A percentile compares a stretch with the other conserved stretches of the same genome.
Conservation (phyloP, 2,329 filamentous ascomycete genomes). For the Arthrobotrys entomopaga region DNA sequence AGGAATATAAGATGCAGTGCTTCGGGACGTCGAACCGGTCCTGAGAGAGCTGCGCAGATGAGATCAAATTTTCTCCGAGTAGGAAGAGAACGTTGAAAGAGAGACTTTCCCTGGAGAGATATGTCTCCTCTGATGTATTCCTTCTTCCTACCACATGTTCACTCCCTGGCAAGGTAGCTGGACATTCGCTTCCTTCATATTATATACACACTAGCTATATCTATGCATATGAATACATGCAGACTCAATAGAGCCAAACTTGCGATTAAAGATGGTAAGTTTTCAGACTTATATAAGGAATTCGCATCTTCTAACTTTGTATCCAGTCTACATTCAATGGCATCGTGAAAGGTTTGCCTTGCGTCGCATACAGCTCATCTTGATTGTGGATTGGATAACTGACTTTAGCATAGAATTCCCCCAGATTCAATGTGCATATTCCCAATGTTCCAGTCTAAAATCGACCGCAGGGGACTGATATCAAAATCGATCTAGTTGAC, state of each 20-base stretch:
- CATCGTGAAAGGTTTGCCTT: slow-evolving; percentile 65
- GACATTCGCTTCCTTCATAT: too few relatives aligned
- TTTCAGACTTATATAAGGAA: neutral
- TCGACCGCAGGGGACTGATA: slow-evolving; percentile 22
- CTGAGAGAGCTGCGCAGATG: slow-evolving; percentile 1
- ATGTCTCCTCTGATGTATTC: too few relatives aligned
- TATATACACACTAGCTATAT: too few relatives aligned
- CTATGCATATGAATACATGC: too few relatives aligned
- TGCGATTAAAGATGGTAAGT: slow-evolving; percentile 26
- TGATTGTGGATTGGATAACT: neutral
- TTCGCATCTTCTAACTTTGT: neutral
- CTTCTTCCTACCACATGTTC: too few relatives aligned
- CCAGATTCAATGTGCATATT: slow-evolving; percentile 72
- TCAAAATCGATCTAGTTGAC: slow-evolving; percentile 71
- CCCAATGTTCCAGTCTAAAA: neutral
- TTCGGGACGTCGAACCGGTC: neutral
- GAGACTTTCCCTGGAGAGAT: too few relatives aligned
- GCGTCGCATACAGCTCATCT: too few relatives aligned
- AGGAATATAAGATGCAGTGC: slow-evolving; percentile 4
- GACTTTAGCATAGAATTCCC: slow-evolving; percentile 72
- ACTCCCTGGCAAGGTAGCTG: too few relatives aligned
- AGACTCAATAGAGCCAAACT: too few relatives aligned
- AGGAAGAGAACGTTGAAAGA: too few relatives aligned
- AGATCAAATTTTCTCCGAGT: neutral
- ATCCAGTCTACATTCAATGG: slow-evolving; percentile 80